Evolutionary conservation across 495 filamentous ascomycete genomes (phyloP).

Genomic region (Schizothecium vesticola): DNA sequence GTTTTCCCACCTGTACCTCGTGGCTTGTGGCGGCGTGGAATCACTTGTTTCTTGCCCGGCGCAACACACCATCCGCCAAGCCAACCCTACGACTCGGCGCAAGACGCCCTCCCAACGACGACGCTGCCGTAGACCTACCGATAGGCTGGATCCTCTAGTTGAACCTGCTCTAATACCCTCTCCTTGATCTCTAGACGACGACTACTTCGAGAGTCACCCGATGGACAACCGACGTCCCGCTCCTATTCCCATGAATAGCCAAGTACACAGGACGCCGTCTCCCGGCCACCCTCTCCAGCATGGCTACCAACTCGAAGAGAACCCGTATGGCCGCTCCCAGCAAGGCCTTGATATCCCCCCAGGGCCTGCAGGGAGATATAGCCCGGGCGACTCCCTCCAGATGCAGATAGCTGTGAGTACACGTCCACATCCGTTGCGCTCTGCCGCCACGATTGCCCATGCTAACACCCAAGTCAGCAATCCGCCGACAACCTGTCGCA

Average conservation of each 20-base stretch:
- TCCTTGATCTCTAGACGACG: conserved; percentile 47
- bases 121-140: not conserved
- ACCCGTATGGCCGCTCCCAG: conserved; percentile 46
- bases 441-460: not conserved
- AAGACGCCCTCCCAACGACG: not conserved
- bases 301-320: conserved; percentile 68
- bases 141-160: not conserved
- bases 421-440: not conserved
- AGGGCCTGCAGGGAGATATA: conserved; percentile 38
- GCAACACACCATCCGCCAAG: conserved; percentile 19
- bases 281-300: conserved; percentile 51
- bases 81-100: not conserved
- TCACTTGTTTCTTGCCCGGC: conserved; percentile 28
- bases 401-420: conserved; percentile 66
- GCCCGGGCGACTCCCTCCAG: conserved; percentile 58
- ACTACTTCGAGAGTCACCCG: conserved; percentile 50
- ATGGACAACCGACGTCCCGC: conserved; percentile 36
- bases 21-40: conserved; percentile 9
- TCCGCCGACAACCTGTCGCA: conserved; percentile 73
- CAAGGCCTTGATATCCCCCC: conserved; percentile 63
- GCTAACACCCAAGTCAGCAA: conserved; percentile 47
- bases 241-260: conserved; percentile 41
- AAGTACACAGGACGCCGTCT: conserved; percentile 54
- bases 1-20: not conserved
- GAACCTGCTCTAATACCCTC: conserved; percentile 22